These are phyloP conservation scores for Alternaria arbusti DNA, from an alignment of 2,329 filamentous ascomycete species.

Conservation along the genomic window DNA sequence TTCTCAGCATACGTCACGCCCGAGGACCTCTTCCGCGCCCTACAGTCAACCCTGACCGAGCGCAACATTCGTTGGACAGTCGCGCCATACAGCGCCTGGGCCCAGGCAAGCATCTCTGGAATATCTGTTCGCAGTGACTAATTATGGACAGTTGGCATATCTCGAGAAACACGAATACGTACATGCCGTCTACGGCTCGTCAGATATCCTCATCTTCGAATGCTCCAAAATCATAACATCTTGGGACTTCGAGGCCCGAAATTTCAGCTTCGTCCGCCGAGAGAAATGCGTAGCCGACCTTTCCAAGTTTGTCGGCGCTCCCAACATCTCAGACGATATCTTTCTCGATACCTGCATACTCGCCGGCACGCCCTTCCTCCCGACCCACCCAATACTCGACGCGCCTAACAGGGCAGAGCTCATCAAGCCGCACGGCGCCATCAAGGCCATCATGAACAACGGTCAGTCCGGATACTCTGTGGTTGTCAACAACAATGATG, in stretches of 20 bases:
- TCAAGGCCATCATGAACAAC: slow-evolving; percentile 73
- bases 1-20: slow-evolving; percentile 65
- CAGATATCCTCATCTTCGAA: slow-evolving; percentile 85
- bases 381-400: slow-evolving; percentile 79
- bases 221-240: slow-evolving; percentile 74
- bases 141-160: slow-evolving; percentile 70
- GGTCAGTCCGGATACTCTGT: slow-evolving; percentile 74
- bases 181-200: slow-evolving; percentile 81
- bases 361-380: slow-evolving; percentile 79
- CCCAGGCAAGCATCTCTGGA: slow-evolving; percentile 66
- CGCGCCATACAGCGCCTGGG: slow-evolving; percentile 85
- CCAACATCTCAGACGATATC: slow-evolving; percentile 68
- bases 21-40: slow-evolving; percentile 75
- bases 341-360: slow-evolving; percentile 86
- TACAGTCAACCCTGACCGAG: slow-evolving; percentile 75
- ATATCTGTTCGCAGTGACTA: neutral
- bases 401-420: slow-evolving; percentile 59
- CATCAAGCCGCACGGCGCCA: slow-evolving; percentile 73
- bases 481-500: slow-evolving; percentile 80
- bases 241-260: slow-evolving; percentile 72
- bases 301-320: slow-evolving; percentile 42
- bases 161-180: slow-evolving; percentile 69
- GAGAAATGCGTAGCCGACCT: slow-evolving; percentile 73
- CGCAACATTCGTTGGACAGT: slow-evolving; percentile 77
- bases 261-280: slow-evolving; percentile 70